Conservation (phyloP, 352 stramenopile genomes). For the Phytophthora europaea region DNA sequence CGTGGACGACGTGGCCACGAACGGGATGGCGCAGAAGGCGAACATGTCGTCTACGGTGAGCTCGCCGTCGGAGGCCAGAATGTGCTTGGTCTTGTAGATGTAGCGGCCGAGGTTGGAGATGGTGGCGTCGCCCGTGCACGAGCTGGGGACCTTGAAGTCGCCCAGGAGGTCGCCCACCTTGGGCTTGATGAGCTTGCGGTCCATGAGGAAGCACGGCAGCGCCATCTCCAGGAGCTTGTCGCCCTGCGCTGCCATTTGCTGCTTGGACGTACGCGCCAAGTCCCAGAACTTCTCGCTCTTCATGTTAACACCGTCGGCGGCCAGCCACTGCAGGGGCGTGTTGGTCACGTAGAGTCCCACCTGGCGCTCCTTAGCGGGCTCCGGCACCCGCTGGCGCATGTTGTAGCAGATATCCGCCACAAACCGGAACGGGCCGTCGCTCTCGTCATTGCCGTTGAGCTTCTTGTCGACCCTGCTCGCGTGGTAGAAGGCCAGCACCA, state of each 20-base stretch:
- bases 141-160: slow-evolving; percentile 40
- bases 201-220: slow-evolving; percentile 45
- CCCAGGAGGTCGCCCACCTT: slow-evolving; percentile 30
- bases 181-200: slow-evolving; percentile 43
- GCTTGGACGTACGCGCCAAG: slow-evolving; percentile 49
- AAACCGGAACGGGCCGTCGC: slow-evolving; percentile 41
- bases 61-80: slow-evolving; percentile 38
- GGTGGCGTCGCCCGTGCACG: slow-evolving; percentile 57
- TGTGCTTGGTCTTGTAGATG: slow-evolving; percentile 44
- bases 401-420: slow-evolving; percentile 64
- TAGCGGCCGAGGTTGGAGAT: slow-evolving; percentile 56
- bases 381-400: slow-evolving; percentile 47
- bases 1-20: slow-evolving; percentile 57
- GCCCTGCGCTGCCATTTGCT: slow-evolving; percentile 29
- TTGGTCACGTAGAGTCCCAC: slow-evolving; percentile 66
- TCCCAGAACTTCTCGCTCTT: slow-evolving; percentile 65
- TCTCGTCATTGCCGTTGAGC: slow-evolving; percentile 24
- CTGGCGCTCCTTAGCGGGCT: slow-evolving; percentile 33
- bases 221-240: slow-evolving; percentile 62
- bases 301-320: slow-evolving; percentile 55
- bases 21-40: slow-evolving; percentile 65
- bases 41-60: slow-evolving; percentile 57
- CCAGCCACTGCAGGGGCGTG: slow-evolving; percentile 52
- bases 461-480: slow-evolving; percentile 48
- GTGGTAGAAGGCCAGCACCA: slow-evolving; percentile 64